A percentile compares a stretch with the other conserved stretches of the same genome.
Conservation (phyloP, 805 yeast species). For the Naumovozyma castellii region DNA sequence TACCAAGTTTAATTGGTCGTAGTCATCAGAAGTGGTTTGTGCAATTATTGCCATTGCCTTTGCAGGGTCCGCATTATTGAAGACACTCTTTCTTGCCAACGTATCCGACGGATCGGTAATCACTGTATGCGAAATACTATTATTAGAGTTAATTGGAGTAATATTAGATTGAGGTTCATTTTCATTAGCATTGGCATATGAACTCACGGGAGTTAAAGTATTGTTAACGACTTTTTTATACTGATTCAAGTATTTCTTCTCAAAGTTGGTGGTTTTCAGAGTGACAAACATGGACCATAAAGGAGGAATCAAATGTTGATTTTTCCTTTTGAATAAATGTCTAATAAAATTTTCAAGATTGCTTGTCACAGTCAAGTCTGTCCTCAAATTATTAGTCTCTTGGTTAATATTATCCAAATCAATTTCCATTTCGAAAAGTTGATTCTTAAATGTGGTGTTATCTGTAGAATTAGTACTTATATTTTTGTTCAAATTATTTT, state of each 20-base stretch:
- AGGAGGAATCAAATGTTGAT: slow-evolving; percentile 34
- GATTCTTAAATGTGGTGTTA: slow-evolving; percentile 11
- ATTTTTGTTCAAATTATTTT: slow-evolving; percentile 9
- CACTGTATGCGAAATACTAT: neutral
- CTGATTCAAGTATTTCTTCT: slow-evolving; percentile 38
- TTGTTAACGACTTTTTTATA: slow-evolving; percentile 4
- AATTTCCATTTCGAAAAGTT: slow-evolving; percentile 17
- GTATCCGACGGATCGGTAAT: slow-evolving; percentile 2
- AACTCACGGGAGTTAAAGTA: slow-evolving; percentile 8
- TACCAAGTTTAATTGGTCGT: slow-evolving; percentile 22
- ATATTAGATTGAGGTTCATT: slow-evolving; percentile 1
- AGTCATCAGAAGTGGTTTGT: slow-evolving; percentile 26
- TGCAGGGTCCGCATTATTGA: slow-evolving; percentile 23
- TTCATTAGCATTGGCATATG: slow-evolving; percentile 3
- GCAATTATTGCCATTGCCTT: slow-evolving; percentile 32
- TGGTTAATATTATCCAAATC: slow-evolving; percentile 6
- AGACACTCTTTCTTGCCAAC: slow-evolving; percentile 18
- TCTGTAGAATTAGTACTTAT: neutral
- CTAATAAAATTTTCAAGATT: slow-evolving; percentile 27
- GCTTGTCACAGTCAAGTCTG: slow-evolving; percentile 18
- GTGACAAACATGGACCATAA: slow-evolving; percentile 47
- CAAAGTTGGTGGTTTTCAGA: slow-evolving; percentile 39
- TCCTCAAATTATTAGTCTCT: slow-evolving; percentile 8
- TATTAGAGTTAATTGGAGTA: slow-evolving; percentile 15
- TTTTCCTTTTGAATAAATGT: slow-evolving; percentile 22